Conservation (phyloP, 352 stramenopile species). For the Saprolegnia parasitica region DNA sequence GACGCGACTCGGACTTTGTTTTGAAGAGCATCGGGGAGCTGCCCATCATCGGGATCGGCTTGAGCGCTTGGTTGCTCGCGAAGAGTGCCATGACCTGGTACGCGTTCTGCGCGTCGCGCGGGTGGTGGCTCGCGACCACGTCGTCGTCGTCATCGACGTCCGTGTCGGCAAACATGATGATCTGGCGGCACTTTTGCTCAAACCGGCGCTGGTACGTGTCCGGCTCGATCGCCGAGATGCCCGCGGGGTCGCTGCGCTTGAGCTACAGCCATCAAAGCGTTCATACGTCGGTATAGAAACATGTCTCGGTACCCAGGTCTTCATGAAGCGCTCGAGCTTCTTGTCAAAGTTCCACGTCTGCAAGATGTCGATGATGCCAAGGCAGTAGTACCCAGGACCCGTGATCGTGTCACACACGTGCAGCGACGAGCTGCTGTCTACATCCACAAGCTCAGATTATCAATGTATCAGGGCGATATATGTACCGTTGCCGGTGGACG, state of each 20-base stretch:
- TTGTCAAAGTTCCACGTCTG: slow-evolving; percentile 87
- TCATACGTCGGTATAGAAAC: too few species aligned
- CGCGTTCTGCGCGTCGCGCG: background rate
- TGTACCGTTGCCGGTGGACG: background rate
- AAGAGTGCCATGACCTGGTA: slow-evolving; percentile 17
- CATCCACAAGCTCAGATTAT: background rate
- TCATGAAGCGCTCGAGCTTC: slow-evolving; percentile 73
- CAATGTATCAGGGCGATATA: slow-evolving; percentile 21
- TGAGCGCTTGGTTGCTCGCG: slow-evolving; percentile 5
- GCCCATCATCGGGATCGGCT: slow-evolving; percentile 4
- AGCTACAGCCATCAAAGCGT: too few species aligned
- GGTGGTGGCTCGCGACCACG: background rate
- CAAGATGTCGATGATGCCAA: slow-evolving; percentile 88
- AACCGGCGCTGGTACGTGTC: slow-evolving; percentile 76
- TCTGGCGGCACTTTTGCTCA: slow-evolving; percentile 70
- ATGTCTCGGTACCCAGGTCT: slow-evolving; percentile 56
- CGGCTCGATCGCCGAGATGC: slow-evolving; percentile 79
- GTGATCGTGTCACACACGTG: slow-evolving; percentile 74
- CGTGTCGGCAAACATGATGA: slow-evolving; percentile 51
- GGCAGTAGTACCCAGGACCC: slow-evolving; percentile 82
- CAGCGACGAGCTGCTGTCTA: slow-evolving; percentile 39
- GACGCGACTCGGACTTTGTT: background rate
- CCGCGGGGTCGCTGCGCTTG: slow-evolving; percentile 52
- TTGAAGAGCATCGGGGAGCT: slow-evolving; percentile 17
- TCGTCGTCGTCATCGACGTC: background rate